Evolutionary conservation across 129 eudicot species (phyloP), one percentile per base, ranked within the genome.

Genomic region (Rutidosis leptorrhynchoides): DNA sequence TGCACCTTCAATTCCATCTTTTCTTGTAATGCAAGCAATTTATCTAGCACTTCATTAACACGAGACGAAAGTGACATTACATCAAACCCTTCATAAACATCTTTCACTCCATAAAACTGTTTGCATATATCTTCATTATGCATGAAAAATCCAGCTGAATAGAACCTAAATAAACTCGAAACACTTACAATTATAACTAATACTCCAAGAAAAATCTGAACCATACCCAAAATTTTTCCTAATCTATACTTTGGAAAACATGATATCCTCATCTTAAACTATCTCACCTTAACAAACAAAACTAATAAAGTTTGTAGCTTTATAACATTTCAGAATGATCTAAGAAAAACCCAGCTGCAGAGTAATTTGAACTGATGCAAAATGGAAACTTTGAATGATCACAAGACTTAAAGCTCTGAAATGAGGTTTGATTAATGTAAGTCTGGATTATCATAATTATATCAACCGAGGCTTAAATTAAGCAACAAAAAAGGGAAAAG

Each of bases 101-200:
- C 82, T 17, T 62, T 70, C 3, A 63, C 63, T 3, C 90, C 85
- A 67, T 82, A 80, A 48, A 89, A 84, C 3, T 84, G 93, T 28
- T 81, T 84, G 80, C 99, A 93, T 32, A 89, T 76, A 45, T 84
- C 95, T 23, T 84, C 97, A 27, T 79, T 73, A 25, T 82, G 83
- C 33, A 82, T 53, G 81, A 93, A 93, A 30, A 88, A 88, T 14
- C 98, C 96, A 42, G 88, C 88, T 19, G 91, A 80, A 64, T 89
- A 94, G 53, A 94, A 77, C 73, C 83, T 86, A 25, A 63, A 68
- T 26, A 93, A 77, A 63, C 89, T 93, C 28, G 87, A 82, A 15
- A 79, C 25, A 78, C 99, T 94, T 22, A 94, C 87, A 19, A 82
- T 16, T 37, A 94, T 79, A 7, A 94, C 99, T 16, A 94, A 67